phyloP scores from a whole-genome alignment of 176 grass and related monocot genomes.

The Triticum urartu region DNA sequence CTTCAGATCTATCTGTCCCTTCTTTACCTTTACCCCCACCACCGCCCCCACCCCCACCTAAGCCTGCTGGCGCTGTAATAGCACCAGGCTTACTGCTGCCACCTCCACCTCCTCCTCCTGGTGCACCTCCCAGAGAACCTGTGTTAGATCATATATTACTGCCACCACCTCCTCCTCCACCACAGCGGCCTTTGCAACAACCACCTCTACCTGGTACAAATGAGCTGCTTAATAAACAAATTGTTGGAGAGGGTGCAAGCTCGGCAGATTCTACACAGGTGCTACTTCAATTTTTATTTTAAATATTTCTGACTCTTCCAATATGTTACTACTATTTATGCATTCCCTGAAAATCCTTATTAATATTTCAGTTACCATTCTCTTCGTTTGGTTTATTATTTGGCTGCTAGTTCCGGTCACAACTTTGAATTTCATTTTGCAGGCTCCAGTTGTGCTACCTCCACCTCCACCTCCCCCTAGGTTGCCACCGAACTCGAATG shows the following conservation, averaged over 20 bases:
- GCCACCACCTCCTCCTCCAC: conserved; percentile 67
- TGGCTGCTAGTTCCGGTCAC: conserved; percentile 7
- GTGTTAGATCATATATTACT: conserved; percentile 41
- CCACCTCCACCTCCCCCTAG: conserved; percentile 74
- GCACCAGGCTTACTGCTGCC: conserved; percentile 49
- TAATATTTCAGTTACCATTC: conserved; percentile 5
- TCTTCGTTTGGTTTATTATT: conserved; percentile 24
- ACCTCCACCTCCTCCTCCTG: conserved; percentile 71
- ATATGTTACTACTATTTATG: not conserved
- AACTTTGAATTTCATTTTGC: conserved; percentile 36
- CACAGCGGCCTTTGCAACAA: conserved; percentile 55
- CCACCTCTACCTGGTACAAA: conserved; percentile 38
- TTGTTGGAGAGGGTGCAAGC: conserved; percentile 32
- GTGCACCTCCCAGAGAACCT: conserved; percentile 65
- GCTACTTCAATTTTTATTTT: conserved; percentile 1
- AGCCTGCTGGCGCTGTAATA: conserved; percentile 31
- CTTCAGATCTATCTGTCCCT: conserved; percentile 39
- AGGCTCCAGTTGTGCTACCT: conserved; percentile 51
- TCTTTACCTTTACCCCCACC: conserved; percentile 54
- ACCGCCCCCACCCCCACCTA: conserved; percentile 55
- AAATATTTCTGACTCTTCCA: not conserved
- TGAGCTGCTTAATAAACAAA: conserved; percentile 43
- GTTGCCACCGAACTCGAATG: conserved; percentile 55
- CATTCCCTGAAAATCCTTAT: conserved; percentile 1
- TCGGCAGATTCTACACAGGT: conserved; percentile 53